Evolutionary conservation across 805 yeast species (phyloP), one percentile per base, ranked within the genome.

Genomic region (Kuraishia ogatae): DNA sequence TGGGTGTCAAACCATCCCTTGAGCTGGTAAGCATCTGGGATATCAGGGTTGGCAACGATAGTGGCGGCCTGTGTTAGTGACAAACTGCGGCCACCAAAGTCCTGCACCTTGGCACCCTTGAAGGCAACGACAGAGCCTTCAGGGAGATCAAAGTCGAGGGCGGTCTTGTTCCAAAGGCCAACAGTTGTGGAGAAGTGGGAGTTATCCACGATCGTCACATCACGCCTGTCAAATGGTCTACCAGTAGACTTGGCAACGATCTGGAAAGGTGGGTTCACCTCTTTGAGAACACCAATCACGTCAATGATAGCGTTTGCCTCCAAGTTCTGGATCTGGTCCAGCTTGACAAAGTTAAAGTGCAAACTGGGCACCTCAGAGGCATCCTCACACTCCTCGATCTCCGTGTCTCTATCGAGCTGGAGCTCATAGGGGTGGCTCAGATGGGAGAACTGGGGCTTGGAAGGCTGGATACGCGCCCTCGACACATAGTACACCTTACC

Each of bases 1-100:
- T 80, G 83, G 48, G 86, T 80, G 64, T 90, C 96, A 65, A 83
- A 94, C 99, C 99, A 94, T 6, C 98, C 98, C 69, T 90, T 89
- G 61, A 94, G 78, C 54, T 82, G 78, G 68, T 83, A 90, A 2
- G 97, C 93, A 67, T 90, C 97, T 20, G 89, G 85, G 22, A 88
- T 80, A 65, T 92, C 97, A 1, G 99, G 99, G 64, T 89, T 89
- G 13, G 88, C 78, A 43, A 83, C 69, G 59, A 94, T 71, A 1
- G 88, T 79, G 21, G 97, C 91, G 11, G 89, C 79, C 58, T 85
- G 89, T 23, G 92, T 83, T 68, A 91, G 79, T 1, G 96, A 85
- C 61, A 94, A 75, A 15, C 89, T 79, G 66, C 93, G 84, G 24
- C 97, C 97, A 57, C 85, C 85, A 68, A 89, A 94, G 66, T 92